Conservation (phyloP, 2,329 filamentous ascomycete species). For the Plenodomus tracheiphilus region DNA sequence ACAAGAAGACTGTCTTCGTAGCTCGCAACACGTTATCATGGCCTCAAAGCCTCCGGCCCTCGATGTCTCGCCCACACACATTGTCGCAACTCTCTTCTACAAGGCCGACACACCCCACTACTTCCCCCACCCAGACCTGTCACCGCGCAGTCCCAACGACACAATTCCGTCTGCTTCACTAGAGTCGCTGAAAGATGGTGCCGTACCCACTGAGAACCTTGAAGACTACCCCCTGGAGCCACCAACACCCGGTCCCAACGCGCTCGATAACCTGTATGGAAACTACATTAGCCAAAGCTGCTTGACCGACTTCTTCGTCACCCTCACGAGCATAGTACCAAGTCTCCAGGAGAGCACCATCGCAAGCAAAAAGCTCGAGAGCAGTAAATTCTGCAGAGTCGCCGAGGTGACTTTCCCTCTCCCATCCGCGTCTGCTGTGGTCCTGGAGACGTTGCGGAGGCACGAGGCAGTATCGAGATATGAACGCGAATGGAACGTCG, state of each 20-base stretch:
- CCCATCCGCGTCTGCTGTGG: conserved; percentile 52
- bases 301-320: conserved; percentile 59
- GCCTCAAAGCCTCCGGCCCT: conserved; percentile 19
- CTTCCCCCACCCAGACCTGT: conserved; percentile 54
- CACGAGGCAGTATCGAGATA: conserved; percentile 80
- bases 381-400: conserved; percentile 61
- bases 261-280: conserved; percentile 59
- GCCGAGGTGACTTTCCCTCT: conserved; percentile 69
- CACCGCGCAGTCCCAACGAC: conserved; percentile 40
- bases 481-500: conserved; percentile 86
- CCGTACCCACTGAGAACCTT: conserved; percentile 55
- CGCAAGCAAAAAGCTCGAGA: conserved; percentile 60
- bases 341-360: conserved; percentile 54
- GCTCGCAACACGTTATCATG: conserved; percentile 10
- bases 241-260: conserved; percentile 57
- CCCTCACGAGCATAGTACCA: conserved; percentile 53
- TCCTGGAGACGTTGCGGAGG: conserved; percentile 70
- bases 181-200: conserved; percentile 47
- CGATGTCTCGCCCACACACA: conserved; percentile 24
- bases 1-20: not conserved
- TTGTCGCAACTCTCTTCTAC: conserved; percentile 47
- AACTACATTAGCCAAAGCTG: conserved; percentile 59
- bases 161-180: conserved; percentile 37
- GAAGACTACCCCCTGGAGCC: conserved; percentile 59
- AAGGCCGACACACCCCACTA: conserved; percentile 38